phyloP scores from a whole-genome alignment of 352 stramenopile genomes.

The Globisporangium mamillatum region DNA sequence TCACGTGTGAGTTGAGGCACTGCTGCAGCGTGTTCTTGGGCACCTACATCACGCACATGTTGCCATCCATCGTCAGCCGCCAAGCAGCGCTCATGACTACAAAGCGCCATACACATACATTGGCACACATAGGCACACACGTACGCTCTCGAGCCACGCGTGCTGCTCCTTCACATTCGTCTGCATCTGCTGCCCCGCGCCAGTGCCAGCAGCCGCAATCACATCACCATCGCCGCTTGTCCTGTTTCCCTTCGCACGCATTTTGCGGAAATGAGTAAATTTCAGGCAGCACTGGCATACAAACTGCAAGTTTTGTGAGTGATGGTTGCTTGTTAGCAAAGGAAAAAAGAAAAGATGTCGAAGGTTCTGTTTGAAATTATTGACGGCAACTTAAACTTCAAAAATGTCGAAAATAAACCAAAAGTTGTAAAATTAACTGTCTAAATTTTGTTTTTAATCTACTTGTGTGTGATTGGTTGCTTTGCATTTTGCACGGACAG shows the following conservation, averaged over 20 bases:
- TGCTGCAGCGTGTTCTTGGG: slow-evolving; percentile 55
- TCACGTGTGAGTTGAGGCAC: slow-evolving; percentile 79
- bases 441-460: too few species aligned
- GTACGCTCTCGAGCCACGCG: slow-evolving; percentile 54
- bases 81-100: not conserved
- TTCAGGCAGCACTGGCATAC: not conserved
- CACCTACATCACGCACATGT: slow-evolving; percentile 19
- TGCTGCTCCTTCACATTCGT: slow-evolving; percentile 66
- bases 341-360: too few species aligned
- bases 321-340: too few species aligned
- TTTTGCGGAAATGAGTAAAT: slow-evolving; percentile 5
- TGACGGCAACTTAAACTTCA: too few species aligned
- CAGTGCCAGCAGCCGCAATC: slow-evolving; percentile 1
- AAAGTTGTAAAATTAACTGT: too few species aligned
- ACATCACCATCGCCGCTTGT: not conserved
- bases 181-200: slow-evolving; percentile 23
- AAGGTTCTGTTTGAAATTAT: too few species aligned
- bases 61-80: not conserved
- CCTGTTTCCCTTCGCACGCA: slow-evolving; percentile 12
- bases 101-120: not conserved
- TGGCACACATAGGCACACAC: not conserved
- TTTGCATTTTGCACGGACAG: too few species aligned
- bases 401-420: too few species aligned
- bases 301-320: too few species aligned
- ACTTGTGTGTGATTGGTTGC: too few species aligned